These are phyloP conservation scores for Trichoderma breve DNA, from an alignment of 2,329 filamentous ascomycete genomes.

Conservation along the genomic window DNA sequence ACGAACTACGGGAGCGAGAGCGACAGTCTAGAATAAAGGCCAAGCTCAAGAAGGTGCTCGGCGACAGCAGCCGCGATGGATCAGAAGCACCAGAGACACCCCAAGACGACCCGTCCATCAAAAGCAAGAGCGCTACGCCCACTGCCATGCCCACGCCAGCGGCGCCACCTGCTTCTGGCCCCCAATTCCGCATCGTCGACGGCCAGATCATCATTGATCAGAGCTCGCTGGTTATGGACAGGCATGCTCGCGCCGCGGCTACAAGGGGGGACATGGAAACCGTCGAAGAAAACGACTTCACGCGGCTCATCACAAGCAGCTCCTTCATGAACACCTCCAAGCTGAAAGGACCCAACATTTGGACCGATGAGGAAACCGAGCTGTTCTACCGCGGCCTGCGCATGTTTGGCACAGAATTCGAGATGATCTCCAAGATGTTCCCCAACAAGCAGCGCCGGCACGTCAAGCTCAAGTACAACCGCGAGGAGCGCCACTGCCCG, in stretches of 20 bases:
- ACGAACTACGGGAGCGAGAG: constrained; percentile 68
- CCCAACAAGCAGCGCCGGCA: constrained; percentile 67
- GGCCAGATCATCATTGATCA: constrained; percentile 72
- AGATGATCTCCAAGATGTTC: constrained; percentile 76
- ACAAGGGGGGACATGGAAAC: constrained; percentile 54
- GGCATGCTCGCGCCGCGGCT: constrained; percentile 60
- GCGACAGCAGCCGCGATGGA: constrained; percentile 25
- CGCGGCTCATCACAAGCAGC: constrained; percentile 64
- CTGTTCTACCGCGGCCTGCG: constrained; percentile 72
- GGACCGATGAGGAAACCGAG: constrained; percentile 70
- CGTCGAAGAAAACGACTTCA: constrained; percentile 77
- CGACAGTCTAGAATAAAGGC: constrained; percentile 40
- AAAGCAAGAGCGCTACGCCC: constrained; percentile 21
- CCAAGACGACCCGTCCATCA: constrained; percentile 4
- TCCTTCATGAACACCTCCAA: constrained; percentile 64
- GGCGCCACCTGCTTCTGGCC: constrained; percentile 39
- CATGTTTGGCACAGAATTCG: constrained; percentile 81
- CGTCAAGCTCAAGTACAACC: constrained; percentile 80
- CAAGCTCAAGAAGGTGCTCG: constrained; percentile 31
- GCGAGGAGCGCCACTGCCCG: constrained; percentile 69
- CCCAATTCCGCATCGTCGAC: constrained; percentile 63
- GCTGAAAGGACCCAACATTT: constrained; percentile 61
- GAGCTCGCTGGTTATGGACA: constrained; percentile 64
- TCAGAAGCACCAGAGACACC: constrained; percentile 23
- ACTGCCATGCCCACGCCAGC: constrained; percentile 21